Base-by-base conservation (phyloP, 2,329 filamentous ascomycete species). In the Colletotrichum kahawae region DNA sequence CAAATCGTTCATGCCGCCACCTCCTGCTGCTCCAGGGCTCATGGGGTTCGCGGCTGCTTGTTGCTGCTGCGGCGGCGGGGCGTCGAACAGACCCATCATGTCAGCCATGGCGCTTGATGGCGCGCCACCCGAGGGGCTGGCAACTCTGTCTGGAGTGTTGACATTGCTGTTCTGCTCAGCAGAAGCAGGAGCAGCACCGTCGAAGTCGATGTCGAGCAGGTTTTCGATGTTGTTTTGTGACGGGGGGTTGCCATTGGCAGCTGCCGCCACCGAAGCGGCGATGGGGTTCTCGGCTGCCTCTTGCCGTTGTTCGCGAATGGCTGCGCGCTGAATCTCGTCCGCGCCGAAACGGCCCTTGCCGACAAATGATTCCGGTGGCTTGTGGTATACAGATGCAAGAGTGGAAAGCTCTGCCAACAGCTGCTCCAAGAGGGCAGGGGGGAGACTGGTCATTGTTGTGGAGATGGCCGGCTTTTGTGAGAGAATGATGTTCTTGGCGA, bases 371-470 rank as follows among this genome's bases (percentile, higher is more conserved):
- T 98, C 95, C 59, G 97, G 96, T 10, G 96, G 96, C 87, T 98
- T 98, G 91, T 99, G 97, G 86, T 99, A 99, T 27, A 99, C 97
- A 2, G 96, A 98, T 9, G 97, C 95, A 34, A 99, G 91, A 12
- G 97, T 98, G 14, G 96, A 98, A 36, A 99, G 91, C 84, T 99
- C 96, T 12, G 90, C 90, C 10, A 99, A 91, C n/a, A 99, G 92
- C 83, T 95, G 93, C 76, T 99, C 96, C 57, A 99, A 90, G 8
- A 99, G 90, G 38, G 93, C 89, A 7, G 94, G 91, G 2, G 97
- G 95, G 34, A 98, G 90, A 72, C 95, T 96, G 72, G 95, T 95
- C 87, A 99, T 98, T 31, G 97, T 99, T 27, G 95, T 96, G 51
- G 94, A 93, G 82, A 99, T 99, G 34, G 95, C 94, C 7, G 97